Evolutionary conservation across 768 basidiomycete genomes (phyloP).

Genomic region (Mrakia blollopis): DNA sequence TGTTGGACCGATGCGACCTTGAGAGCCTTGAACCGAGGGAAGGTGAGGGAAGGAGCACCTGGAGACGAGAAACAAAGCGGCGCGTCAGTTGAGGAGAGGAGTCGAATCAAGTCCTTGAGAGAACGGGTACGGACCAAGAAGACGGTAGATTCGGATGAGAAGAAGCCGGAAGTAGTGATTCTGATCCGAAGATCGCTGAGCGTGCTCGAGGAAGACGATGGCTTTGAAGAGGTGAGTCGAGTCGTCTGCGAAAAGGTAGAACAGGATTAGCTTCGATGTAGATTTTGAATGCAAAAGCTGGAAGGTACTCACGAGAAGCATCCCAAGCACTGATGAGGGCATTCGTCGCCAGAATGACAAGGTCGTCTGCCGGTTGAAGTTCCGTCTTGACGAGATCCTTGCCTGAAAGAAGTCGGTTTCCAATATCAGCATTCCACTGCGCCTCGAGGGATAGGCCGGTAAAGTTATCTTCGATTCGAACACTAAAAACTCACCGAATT

Average conservation of each 20-base stretch:
- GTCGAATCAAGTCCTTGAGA: not conserved
- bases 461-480: too few species aligned
- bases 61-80: constrained; percentile 12
- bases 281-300: not conserved
- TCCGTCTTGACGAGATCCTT: constrained; percentile 64
- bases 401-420: constrained; percentile 42
- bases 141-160: constrained; percentile 72
- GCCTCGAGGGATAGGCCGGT: not conserved
- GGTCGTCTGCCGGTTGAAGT: constrained; percentile 80
- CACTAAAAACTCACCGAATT: constrained; percentile 51
- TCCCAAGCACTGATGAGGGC: constrained; percentile 50
- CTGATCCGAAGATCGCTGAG: constrained; percentile 64
- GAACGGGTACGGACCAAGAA: constrained; percentile 56
- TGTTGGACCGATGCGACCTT: constrained; percentile 79
- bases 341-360: constrained; percentile 68
- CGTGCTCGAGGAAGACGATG: constrained; percentile 64
- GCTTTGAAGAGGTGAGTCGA: constrained; percentile 62
- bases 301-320: constrained; percentile 34
- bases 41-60: constrained; percentile 68
- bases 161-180: constrained; percentile 72
- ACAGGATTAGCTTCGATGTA: not conserved
- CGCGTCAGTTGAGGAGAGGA: not conserved
- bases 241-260: constrained; percentile 45
- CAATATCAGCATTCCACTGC: too few species aligned
- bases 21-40: constrained; percentile 74